phyloP scores from a whole-genome alignment of 495 filamentous ascomycete genomes.

The Penicillium longicatenatum region DNA sequence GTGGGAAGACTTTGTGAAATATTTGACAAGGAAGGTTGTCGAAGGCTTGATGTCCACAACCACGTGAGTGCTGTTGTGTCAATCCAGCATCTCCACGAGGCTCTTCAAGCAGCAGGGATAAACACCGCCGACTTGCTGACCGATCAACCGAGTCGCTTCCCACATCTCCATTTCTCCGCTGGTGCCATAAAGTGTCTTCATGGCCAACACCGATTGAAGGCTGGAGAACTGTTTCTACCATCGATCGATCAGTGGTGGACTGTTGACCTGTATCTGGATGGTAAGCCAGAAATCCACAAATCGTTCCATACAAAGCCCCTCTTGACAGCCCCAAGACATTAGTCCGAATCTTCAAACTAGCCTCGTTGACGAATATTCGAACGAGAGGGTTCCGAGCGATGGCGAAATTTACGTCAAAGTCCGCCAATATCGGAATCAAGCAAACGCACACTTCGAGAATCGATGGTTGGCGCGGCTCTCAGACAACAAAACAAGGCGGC shows the following conservation, averaged over 20 bases:
- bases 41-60: constrained; percentile 24
- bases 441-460: constrained; percentile 25
- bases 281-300: constrained; percentile 14
- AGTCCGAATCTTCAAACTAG: constrained; percentile 13
- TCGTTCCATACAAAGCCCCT: neutral
- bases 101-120: constrained; percentile 10
- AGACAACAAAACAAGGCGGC: constrained; percentile 20
- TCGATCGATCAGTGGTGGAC: constrained; percentile 37
- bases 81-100: constrained; percentile 15
- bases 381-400: constrained; percentile 34
- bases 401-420: constrained; percentile 45
- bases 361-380: constrained; percentile 37
- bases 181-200: constrained; percentile 33
- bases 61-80: constrained; percentile 31
- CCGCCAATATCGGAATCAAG: constrained; percentile 33
- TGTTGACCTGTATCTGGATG: constrained; percentile 40
- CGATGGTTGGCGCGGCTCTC: constrained; percentile 26
- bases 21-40: constrained; percentile 28
- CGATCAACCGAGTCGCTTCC: constrained; percentile 7
- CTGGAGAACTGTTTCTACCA: constrained; percentile 24
- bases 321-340: constrained; percentile 19
- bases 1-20: constrained; percentile 26
- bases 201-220: constrained; percentile 36
- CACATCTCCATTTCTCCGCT: constrained; percentile 10
- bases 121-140: constrained; percentile 11